Conservation (phyloP, 1,284 basidiomycete species). For the Fomitopsis palustris region DNA sequence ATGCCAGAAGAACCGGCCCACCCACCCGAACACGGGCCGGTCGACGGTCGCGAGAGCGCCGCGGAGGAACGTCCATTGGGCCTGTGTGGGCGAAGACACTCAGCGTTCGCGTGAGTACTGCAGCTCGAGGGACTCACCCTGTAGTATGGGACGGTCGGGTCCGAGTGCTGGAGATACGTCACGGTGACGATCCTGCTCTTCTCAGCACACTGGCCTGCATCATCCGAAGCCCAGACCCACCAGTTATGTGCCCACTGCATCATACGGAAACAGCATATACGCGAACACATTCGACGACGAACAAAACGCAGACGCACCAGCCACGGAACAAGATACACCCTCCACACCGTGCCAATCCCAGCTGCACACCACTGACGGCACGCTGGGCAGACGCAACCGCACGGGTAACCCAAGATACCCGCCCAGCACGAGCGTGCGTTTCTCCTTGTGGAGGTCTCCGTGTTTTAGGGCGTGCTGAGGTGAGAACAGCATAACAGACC, state of each 20-base stretch:
- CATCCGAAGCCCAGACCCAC: slow-evolving; percentile 24
- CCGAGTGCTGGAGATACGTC: slow-evolving; percentile 41
- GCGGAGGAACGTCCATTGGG: slow-evolving; percentile 51
- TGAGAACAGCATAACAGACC: slow-evolving; percentile 30
- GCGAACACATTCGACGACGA: too few relatives aligned
- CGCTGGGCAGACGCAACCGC: slow-evolving; percentile 36
- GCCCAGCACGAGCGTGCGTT: slow-evolving; percentile 29
- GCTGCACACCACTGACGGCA: slow-evolving; percentile 33
- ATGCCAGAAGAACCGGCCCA: slow-evolving; percentile 53
- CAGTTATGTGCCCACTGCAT: slow-evolving; percentile 26
- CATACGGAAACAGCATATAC: not conserved
- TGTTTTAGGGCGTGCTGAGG: not conserved
- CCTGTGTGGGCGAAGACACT: slow-evolving; percentile 10
- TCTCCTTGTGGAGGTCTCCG: not conserved
- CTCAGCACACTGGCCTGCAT: not conserved
- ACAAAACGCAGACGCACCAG: slow-evolving; percentile 27
- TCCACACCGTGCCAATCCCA: slow-evolving; percentile 24
- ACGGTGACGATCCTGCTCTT: slow-evolving; percentile 35
- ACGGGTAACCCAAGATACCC: slow-evolving; percentile 35
- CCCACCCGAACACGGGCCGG: slow-evolving; percentile 54
- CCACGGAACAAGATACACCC: slow-evolving; percentile 54
- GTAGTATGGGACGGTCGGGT: slow-evolving; percentile 39
- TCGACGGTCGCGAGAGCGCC: slow-evolving; percentile 58
- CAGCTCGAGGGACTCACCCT: slow-evolving; percentile 23
- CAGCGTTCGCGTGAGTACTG: too few relatives aligned